Base-by-base conservation (phyloP, 331 rosid species). In the Malus hybrid region DNA sequence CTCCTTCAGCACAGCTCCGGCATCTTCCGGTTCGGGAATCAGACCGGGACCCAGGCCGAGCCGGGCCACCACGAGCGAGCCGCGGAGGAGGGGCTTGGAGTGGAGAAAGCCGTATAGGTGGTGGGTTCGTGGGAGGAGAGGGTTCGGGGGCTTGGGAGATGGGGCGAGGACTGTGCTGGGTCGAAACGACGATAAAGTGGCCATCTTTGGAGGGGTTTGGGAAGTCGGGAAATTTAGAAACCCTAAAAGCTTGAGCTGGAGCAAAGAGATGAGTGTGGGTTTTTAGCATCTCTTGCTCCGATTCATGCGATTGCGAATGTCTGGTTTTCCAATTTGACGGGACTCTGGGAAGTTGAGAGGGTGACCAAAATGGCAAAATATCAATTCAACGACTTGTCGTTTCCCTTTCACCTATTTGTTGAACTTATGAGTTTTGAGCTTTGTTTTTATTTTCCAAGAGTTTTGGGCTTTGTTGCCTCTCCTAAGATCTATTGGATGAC, bases 31-130 rank as follows among this genome's bases (percentile, higher is more conserved):
- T 52, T 86, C 96, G 16, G 93, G 96, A 3, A 89, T 48, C 59
- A 81, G 82, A 2, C 82, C 91, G 67, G 93, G 86, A 20, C 83
- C 78, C 74, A 92, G 70, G 2, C 93, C 96, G 46, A 86, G 83
- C 66, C 91, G 85, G 13, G 92, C 75, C 9, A 89, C 89, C 7
- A 82, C 60, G 14, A 84, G 80, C 34, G 97, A 89, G 63, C 93
- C 90, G 67, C 91, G 93, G 61, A 83, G 90, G 64, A 77, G 76
- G 61, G 80, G 81, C 54, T 80, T 68, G 64, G 77, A 86, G 65
- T 32, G 65, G 66, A 83, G 62, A 52, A 88, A 67, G 31, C 82
- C 52, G 36, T 63, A 80, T 59, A 70, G 85, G 78, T 73, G 80
- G 74, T 78, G 80, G 67, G 86, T 76, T 10, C 87, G 88, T 7